These are phyloP conservation scores for Populus trichocarpa DNA, from an alignment of 441 rosid species.

Conservation along the genomic window DNA sequence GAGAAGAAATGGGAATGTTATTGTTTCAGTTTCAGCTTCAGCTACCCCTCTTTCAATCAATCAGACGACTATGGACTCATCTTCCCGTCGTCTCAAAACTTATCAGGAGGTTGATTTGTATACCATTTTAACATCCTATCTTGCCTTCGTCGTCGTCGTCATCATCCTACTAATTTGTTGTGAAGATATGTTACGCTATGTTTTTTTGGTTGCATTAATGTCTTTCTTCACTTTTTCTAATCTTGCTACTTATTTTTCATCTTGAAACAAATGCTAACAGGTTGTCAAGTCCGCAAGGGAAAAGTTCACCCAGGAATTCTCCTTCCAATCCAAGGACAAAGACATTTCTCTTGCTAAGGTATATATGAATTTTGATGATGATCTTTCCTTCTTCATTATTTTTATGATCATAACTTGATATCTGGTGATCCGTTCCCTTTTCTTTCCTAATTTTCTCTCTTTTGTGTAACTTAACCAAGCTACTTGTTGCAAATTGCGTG, in stretches of 20 bases:
- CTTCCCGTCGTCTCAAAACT: conserved; percentile 39
- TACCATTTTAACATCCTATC: not conserved
- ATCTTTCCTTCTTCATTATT: conserved; percentile 8
- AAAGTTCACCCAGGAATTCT: conserved; percentile 67
- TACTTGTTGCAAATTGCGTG: not conserved
- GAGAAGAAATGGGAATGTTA: conserved; percentile 33
- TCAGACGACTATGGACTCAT: conserved; percentile 52
- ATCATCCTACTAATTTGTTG: too few relatives aligned
- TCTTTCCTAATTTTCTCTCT: not conserved
- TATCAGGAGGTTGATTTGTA: conserved; percentile 75
- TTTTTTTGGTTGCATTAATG: not conserved
- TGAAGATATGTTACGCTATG: not conserved
- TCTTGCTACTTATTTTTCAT: conserved; percentile 1
- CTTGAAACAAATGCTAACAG: conserved; percentile 30
- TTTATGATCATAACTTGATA: not conserved
- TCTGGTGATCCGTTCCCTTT: not conserved
- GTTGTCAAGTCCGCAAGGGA: conserved; percentile 55
- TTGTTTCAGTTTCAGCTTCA: conserved; percentile 48
- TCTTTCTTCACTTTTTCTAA: conserved; percentile 4
- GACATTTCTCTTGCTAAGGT: conserved; percentile 84
- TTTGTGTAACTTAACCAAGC: not conserved
- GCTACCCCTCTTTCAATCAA: conserved; percentile 60
- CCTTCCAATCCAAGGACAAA: conserved; percentile 64
- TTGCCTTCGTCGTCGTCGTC: not conserved
- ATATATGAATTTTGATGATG: not conserved